These are phyloP conservation scores for Plasmodium vivax DNA, from an alignment of 169 alveolate species.

Conservation along the genomic window DNA sequence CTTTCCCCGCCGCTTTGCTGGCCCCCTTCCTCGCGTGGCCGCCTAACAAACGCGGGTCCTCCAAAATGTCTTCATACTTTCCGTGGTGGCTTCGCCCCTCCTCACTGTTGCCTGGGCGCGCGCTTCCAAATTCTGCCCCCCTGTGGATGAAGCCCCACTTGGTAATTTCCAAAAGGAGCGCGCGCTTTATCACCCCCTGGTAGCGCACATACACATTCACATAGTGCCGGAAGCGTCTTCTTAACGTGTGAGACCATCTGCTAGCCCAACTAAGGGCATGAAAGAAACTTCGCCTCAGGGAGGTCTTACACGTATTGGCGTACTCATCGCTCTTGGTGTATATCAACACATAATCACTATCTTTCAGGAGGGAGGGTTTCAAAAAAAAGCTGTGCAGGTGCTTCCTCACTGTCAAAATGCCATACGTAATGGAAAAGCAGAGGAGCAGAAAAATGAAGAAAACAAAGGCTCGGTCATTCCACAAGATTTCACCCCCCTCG, in stretches of 20 bases:
- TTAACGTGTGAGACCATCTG: neutral
- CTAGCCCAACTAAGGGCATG: neutral
- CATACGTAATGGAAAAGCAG: conserved; percentile 53
- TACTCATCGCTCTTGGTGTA: conserved; percentile 61
- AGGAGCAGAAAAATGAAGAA: conserved; percentile 58
- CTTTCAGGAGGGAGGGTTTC: conserved; percentile 44
- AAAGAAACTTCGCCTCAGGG: neutral
- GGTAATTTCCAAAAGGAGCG: neutral
- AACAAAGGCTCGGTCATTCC: conserved; percentile 82
- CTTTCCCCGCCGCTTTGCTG: neutral
- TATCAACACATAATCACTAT: conserved; percentile 61
- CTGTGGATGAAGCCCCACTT: neutral
- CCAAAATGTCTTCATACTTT: conserved; percentile 4
- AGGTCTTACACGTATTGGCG: neutral
- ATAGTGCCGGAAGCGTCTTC: neutral
- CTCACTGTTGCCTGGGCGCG: neutral
- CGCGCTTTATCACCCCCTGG: neutral
- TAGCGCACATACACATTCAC: neutral
- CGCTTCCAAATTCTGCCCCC: neutral
- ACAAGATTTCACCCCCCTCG: conserved; percentile 74
- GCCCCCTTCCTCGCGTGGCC: neutral
- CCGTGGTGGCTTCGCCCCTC: neutral
- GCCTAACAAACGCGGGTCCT: neutral
- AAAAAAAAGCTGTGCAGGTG: conserved; percentile 60
- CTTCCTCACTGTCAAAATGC: conserved; percentile 39